A percentile compares a stretch with the other conserved stretches of the same genome.
Evolutionary conservation across 495 filamentous ascomycete genomes (phyloP).

Genomic region (Penicillium riverlandense): DNA sequence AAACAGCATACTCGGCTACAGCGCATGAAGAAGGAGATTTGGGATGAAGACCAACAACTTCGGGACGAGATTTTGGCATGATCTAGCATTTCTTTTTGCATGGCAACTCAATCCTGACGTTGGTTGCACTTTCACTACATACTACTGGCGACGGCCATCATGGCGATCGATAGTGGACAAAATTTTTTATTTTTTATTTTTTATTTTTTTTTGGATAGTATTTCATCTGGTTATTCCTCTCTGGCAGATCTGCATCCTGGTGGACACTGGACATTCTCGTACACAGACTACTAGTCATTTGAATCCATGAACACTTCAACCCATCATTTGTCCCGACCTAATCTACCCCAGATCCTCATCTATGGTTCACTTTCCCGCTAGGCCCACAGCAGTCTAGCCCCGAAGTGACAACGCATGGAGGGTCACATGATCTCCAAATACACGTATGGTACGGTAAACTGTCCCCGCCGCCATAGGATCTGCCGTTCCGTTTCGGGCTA

Average conservation of each 20-base stretch:
- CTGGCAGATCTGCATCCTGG: too few relatives aligned
- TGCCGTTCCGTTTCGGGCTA: slow-evolving; percentile 1
- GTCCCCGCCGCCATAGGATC: neutral
- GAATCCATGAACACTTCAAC: neutral
- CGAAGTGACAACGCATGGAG: slow-evolving; percentile 6
- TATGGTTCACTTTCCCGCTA: neutral
- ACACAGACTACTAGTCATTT: too few relatives aligned
- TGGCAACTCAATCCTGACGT: slow-evolving; percentile 1
- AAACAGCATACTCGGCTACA: slow-evolving; percentile 55
- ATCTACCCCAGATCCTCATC: slow-evolving; percentile 14
- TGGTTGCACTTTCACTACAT: too few relatives aligned
- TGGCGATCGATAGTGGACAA: too few relatives aligned
- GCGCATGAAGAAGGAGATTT: slow-evolving; percentile 62
- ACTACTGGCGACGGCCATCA: too few relatives aligned
- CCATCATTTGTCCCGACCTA: too few relatives aligned
- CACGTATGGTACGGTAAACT: neutral
- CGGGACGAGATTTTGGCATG: slow-evolving; percentile 14
- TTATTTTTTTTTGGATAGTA: too few relatives aligned
- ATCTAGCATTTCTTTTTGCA: slow-evolving; percentile 8
- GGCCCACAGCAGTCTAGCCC: neutral
- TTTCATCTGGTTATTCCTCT: too few relatives aligned
- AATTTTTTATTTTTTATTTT: neutral
- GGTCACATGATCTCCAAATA: slow-evolving; percentile 6
- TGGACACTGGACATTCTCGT: too few relatives aligned
- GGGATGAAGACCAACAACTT: slow-evolving; percentile 34